Conservation (phyloP, 2,329 filamentous ascomycete species). For the Diaporthe caulivora region DNA sequence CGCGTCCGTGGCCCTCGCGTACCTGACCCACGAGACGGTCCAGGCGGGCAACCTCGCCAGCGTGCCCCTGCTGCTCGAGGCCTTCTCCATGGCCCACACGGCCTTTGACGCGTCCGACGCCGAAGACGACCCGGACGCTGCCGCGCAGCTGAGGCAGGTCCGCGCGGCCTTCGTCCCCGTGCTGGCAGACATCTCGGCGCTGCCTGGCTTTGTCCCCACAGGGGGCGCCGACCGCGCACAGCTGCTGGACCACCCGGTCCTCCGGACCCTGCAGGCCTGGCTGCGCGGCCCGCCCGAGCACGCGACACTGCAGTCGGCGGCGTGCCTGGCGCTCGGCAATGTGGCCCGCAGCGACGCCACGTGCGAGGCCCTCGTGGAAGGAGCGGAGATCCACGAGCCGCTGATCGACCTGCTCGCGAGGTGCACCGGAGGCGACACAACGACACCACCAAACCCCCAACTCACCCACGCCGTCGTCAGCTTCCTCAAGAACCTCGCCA, state of each 20-base stretch:
- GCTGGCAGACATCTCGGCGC: constrained; percentile 62
- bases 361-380: constrained; percentile 63
- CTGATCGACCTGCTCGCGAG: constrained; percentile 59
- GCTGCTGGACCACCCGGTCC: constrained; percentile 46
- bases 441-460: constrained; percentile 50
- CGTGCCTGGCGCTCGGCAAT: constrained; percentile 73
- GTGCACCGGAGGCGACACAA: constrained; percentile 46
- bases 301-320: constrained; percentile 64
- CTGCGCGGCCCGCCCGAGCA: constrained; percentile 51
- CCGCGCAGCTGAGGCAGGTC: constrained; percentile 60
- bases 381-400: constrained; percentile 57
- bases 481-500: constrained; percentile 75
- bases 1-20: constrained; percentile 65
- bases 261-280: constrained; percentile 56
- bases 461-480: constrained; percentile 69
- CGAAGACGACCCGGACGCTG: constrained; percentile 59
- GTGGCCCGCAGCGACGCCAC: constrained; percentile 69
- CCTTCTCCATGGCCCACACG: constrained; percentile 62
- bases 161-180: constrained; percentile 63
- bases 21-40: constrained; percentile 66
- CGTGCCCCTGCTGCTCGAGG: constrained; percentile 59
- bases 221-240: constrained; percentile 1
- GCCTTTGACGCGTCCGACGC: constrained; percentile 54
- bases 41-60: constrained; percentile 61
- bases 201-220: constrained; percentile 52